Evolutionary conservation across 1,139 yeast genomes (phyloP).

Genomic region (Blastobotrys apis): DNA sequence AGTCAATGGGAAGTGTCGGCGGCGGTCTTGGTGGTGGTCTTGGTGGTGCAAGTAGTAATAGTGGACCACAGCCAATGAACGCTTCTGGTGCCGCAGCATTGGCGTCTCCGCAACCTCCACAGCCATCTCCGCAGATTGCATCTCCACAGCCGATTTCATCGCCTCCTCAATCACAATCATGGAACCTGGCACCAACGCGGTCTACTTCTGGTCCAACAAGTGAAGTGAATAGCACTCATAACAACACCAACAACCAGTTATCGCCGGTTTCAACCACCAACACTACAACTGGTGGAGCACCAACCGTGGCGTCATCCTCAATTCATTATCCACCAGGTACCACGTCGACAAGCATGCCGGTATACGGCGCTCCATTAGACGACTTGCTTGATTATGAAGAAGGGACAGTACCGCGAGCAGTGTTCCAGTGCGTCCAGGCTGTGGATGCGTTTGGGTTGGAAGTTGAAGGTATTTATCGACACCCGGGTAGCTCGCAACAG

Average conservation of each 20-base stretch:
- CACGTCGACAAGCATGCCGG: constrained; percentile 33
- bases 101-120: not conserved
- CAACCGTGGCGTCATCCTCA: constrained; percentile 7
- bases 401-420: constrained; percentile 88
- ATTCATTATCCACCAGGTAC: constrained; percentile 26
- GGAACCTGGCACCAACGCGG: not conserved
- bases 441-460: constrained; percentile 80
- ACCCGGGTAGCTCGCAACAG: constrained; percentile 72
- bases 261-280: constrained; percentile 10
- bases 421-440: constrained; percentile 80
- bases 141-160: not conserved
- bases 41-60: not conserved
- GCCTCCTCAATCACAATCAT: not conserved
- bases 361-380: constrained; percentile 80
- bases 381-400: constrained; percentile 75
- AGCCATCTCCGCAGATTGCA: not conserved
- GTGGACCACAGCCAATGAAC: not conserved
- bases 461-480: constrained; percentile 84
- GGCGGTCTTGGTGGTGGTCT: no score
- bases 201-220: not conserved
- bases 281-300: constrained; percentile 8
- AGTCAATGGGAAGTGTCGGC: not conserved
- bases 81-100: not conserved
- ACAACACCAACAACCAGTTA: constrained; percentile 3
- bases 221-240: not conserved